Evolutionary conservation across 2,329 filamentous ascomycete species (phyloP), one percentile per base, ranked within the genome.

Genomic region (Stylonectria norvegica): DNA sequence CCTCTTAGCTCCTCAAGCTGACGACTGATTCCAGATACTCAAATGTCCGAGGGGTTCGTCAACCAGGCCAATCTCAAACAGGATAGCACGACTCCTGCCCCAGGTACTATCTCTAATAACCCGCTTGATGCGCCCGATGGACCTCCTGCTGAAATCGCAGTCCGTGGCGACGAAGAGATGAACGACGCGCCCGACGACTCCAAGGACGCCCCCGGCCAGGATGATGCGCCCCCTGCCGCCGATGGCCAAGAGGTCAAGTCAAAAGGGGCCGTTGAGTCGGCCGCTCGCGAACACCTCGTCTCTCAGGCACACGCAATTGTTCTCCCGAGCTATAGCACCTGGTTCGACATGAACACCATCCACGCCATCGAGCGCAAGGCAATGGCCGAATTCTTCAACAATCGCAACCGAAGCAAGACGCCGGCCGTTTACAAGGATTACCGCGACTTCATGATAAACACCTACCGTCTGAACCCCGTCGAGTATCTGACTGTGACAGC

Each of bases 391-490:
- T 98, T 97, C 70, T 98, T 98, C 79, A 98, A 98, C 71, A 91
- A 83, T 65, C 82, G 93, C 45, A 98, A 98, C 68, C 85, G 93
- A 58, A 97, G 93, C 81, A 98, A 98, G 71, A 98, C 93, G 0
- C 86, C 89, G 1, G 84, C 89, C 34, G 88, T 97, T 16, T 98
- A 98, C 73, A 97, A 97, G 68, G 93, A 98, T 62, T 98, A 98
- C 67, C 85, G 93, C 55, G 93, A 98, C 62, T 98, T 98, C 62
- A 98, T 98, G 93, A 89, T 98, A 71, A 98, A 98, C 71, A 97
- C 93, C 11, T 98, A 98, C 68, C 85, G 93, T 25, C 72, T 98
- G 41, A 98, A 97, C 62, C 93, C 93, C 5, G 79, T 89, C 38
- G 93, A 98, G 65, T 98, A 98, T 60, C 76, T 98, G 40, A 98